Conservation (phyloP, 192 early-diverging fungal genomes). For the Backusella macrospora region DNA sequence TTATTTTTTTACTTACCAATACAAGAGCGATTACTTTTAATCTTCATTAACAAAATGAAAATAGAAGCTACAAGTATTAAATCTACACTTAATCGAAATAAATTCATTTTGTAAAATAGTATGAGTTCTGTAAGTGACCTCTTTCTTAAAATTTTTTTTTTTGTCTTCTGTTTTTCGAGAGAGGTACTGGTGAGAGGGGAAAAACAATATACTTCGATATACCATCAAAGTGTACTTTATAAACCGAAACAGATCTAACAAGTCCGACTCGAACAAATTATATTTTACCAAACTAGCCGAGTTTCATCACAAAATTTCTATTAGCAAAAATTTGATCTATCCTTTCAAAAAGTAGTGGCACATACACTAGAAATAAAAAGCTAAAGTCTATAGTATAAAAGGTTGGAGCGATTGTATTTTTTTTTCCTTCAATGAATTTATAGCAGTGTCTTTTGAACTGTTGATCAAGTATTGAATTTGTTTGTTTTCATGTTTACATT, state of each 20-base stretch:
- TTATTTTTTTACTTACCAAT: conserved; percentile 57
- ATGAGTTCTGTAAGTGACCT: no score
- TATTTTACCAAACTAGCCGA: neutral
- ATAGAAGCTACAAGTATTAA: conserved; percentile 23
- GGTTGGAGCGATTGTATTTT: no score
- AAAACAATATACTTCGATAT: no score
- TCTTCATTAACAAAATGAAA: conserved; percentile 83
- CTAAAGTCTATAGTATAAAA: no score
- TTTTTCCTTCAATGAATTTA: no score
- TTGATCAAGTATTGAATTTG: no score
- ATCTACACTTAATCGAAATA: conserved; percentile 24
- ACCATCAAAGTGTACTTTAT: neutral
- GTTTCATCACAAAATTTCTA: no score
- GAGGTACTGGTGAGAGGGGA: neutral
- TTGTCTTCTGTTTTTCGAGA: neutral
- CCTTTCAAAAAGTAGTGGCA: no score
- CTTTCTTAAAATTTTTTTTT: neutral
- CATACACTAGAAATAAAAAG: no score
- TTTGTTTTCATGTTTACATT: no score
- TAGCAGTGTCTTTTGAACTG: no score
- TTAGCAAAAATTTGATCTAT: no score
- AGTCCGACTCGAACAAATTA: conserved; percentile 7
- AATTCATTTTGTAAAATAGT: neutral
- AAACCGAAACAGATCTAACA: neutral
- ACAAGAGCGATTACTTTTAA: conserved; percentile 85